phyloP scores from a whole-genome alignment of 2,329 filamentous ascomycete species.

The Diaporthe vexans region DNA sequence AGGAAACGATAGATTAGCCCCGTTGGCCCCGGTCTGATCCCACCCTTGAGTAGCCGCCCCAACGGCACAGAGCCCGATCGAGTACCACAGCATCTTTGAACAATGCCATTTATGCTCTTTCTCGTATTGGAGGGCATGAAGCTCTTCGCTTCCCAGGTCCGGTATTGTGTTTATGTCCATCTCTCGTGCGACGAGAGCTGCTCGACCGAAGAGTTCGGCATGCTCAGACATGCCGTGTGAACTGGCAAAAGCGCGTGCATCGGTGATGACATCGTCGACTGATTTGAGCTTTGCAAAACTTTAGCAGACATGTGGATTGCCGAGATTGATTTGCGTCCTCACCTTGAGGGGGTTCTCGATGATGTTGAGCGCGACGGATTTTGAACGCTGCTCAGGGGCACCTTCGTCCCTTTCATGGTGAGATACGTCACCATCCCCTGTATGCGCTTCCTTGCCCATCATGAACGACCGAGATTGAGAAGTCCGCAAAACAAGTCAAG shows the following conservation, averaged over 20 bases:
- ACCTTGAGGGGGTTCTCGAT: no score
- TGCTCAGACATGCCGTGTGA: slow-evolving; percentile 71
- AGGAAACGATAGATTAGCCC: slow-evolving; percentile 73
- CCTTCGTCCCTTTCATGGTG: no score
- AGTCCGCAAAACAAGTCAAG: no score
- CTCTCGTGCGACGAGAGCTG: slow-evolving; percentile 81
- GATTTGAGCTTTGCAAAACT: no score
- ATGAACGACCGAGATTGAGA: no score
- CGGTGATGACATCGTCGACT: no score
- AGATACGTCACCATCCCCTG: no score
- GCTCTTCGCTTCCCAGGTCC: slow-evolving; percentile 63
- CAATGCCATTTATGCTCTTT: slow-evolving; percentile 77
- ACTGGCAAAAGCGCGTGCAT: slow-evolving; percentile 74
- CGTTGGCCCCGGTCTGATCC: slow-evolving; percentile 53
- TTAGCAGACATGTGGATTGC: no score
- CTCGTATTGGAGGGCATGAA: slow-evolving; percentile 72
- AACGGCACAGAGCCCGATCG: slow-evolving; percentile 69
- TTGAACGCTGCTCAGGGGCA: no score
- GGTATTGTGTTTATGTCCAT: slow-evolving; percentile 53
- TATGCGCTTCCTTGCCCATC: no score
- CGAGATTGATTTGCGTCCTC: no score
- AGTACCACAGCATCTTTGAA: slow-evolving; percentile 73
- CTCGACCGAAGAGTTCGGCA: slow-evolving; percentile 72
- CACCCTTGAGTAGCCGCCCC: slow-evolving; percentile 67
- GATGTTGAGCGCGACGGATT: no score